Evolutionary conservation across 139 green algal genomes (phyloP), one percentile per base, ranked within the genome.

Genomic region (Chlorella ohadii): DNA sequence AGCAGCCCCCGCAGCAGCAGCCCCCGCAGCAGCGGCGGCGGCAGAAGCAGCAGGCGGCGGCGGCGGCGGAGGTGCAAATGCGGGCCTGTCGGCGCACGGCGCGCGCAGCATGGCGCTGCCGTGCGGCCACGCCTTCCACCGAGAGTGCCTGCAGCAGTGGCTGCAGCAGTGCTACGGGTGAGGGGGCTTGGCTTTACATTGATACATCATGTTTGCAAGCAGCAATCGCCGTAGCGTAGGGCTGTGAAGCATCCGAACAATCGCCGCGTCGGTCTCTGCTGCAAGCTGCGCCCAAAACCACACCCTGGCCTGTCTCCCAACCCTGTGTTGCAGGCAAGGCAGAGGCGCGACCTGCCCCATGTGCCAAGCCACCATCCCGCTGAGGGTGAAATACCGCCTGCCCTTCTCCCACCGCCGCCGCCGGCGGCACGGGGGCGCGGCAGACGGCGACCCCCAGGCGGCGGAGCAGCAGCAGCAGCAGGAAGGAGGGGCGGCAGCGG

Each of bases 101-200:
- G 51, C 51, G 15, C 51, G 51, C 51, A 59, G 51, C 56, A 91
- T 84, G 79, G 87, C 85, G 19, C 84, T 96, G 81, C 79, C 84
- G 5, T 97, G 94, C 70, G 85, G 93, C 28, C 94, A 97, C 74
- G 94, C 92, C 25, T 97, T 93, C 85, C 94, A 97, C 79, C 65
- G 90, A 22, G 82, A 81, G 34, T 97, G 94, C 90, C 88, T 97
- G 61, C 76, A 81, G 47, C 91, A 94, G 77, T 97, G 94, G 94
- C 85, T 97, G 82, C 84, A 90, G 51, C 94, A 96, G 89, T 97
- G 94, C 85, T 89, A 93, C 81, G 89, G 61, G 89, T 91, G 81
- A 85, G 87, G 25, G 11, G 9, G 51, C 2, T 59, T 6, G 11
- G n/a, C n/a, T n/a, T n/a, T n/a, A n/a, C n/a, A n/a, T n/a, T n/a